Percentiles rank a stretch among this genome's conserved stretches.
These are phyloP conservation scores for Sporothrix euskadiensis DNA, from an alignment of 2,329 filamentous ascomycete genomes.

Conservation along the genomic window DNA sequence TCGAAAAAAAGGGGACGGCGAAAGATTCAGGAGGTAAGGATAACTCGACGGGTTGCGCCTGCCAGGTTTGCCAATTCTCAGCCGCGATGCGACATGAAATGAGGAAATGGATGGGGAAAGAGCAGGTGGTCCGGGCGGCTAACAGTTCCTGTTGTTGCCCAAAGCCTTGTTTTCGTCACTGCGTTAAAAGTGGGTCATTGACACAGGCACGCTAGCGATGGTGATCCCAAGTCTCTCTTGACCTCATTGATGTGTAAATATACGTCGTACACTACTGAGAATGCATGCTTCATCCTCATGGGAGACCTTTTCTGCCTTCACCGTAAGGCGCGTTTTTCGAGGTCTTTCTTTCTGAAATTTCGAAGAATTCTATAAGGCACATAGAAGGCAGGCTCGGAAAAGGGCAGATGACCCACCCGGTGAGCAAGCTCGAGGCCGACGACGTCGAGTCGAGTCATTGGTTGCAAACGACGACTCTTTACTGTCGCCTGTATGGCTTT, in stretches of 20 bases:
- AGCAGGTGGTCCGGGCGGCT: slow-evolving; percentile 11
- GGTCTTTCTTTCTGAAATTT: too few relatives aligned
- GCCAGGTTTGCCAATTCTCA: neutral
- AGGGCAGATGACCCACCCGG: neutral
- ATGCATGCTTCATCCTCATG: neutral
- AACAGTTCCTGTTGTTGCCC: neutral
- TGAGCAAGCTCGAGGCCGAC: neutral
- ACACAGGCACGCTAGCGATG: neutral
- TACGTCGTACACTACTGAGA: neutral
- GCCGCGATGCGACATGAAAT: neutral
- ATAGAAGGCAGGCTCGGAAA: too few relatives aligned
- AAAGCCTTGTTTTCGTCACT: slow-evolving; percentile 16
- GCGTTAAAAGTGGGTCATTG: neutral
- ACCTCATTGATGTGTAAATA: neutral
- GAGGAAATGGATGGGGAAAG: neutral
- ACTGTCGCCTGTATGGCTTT: neutral
- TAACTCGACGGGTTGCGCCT: slow-evolving; percentile 2
- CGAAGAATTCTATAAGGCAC: neutral
- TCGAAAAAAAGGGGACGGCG: neutral
- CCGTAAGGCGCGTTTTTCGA: neutral
- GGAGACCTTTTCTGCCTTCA: neutral
- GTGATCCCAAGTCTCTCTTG: neutral
- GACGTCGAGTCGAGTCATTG: neutral
- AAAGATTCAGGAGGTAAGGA: neutral
- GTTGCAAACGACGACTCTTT: neutral